Evolutionary conservation across 75 land plant species (phyloP), one percentile per base, ranked within the genome.

Genomic region (Gnetum montanum): DNA sequence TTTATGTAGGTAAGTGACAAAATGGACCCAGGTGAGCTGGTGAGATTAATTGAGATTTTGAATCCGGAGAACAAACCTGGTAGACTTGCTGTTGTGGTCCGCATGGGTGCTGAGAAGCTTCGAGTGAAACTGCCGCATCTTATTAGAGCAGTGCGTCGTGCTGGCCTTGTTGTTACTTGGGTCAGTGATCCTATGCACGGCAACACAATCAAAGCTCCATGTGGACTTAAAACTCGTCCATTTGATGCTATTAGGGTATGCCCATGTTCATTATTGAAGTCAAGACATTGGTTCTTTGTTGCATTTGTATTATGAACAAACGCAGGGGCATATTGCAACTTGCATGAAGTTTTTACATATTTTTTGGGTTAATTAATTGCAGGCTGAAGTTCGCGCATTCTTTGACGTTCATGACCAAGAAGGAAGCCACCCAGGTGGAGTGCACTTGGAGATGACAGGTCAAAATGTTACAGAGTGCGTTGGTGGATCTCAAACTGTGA

Each of bases 141-240:
- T 34, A 80, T 86, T 62, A 61, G 91, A 43, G 75, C 84, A 16
- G 91, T 86, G 16, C 88, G 91, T 6, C 22, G 57, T 8, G 75
- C 89, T 33, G 91, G 91, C 44, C 58, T 65, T 49, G 79, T 79
- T 43, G 91, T 84, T 11, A 84, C 91, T 15, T 86, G 91, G 91
- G 84, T 86, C 58, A 79, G 84, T 45, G 91, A 86, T 53, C 91
- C 91, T n/a, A 83, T 86, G 87, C 91, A 86, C 34, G 90, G 90
- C 20, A 79, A 79, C 67, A 74, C 90, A 57, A 86, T 84, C 55
- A 84, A 74, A 66, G 82, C 82, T 30, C 84, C 83, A 4, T 68
- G 65, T 46, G 83, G 83, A 11, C 62, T 84, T 43, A 73, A 74
- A 48, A 79, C 90, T 8, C 80, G 86, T 13, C 84, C 90, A 23